Conservation (phyloP, 2,329 filamentous ascomycete species). For the Nectriaceae sp. region DNA sequence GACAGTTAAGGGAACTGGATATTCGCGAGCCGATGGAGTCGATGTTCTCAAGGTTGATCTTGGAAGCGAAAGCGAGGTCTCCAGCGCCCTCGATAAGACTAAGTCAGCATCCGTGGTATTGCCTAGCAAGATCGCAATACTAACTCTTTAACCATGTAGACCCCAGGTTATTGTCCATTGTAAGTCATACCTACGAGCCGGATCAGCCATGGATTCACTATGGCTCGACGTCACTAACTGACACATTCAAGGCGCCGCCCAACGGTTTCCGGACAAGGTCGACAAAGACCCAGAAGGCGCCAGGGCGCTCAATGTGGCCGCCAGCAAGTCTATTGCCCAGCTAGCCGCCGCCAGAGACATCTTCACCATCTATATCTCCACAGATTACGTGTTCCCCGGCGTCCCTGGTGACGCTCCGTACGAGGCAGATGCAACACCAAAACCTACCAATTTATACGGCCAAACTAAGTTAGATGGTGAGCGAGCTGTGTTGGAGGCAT, state of each 20-base stretch:
- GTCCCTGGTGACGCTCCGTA: slow-evolving; percentile 82
- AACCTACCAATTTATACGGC: slow-evolving; percentile 76
- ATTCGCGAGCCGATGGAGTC: slow-evolving; percentile 71
- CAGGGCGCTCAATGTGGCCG: slow-evolving; percentile 71
- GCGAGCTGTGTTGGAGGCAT: slow-evolving; percentile 66
- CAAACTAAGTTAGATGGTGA: slow-evolving; percentile 64
- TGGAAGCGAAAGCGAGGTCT: slow-evolving; percentile 47
- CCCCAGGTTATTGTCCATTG: slow-evolving; percentile 82
- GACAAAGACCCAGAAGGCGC: slow-evolving; percentile 77
- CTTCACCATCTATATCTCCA: slow-evolving; percentile 77
- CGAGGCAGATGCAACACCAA: slow-evolving; percentile 60
- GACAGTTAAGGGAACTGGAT: slow-evolving; percentile 71
- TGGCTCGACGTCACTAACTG: slow-evolving; percentile 8
- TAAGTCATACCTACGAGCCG: slow-evolving; percentile 40
- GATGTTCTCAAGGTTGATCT: slow-evolving; percentile 65
- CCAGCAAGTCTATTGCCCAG: slow-evolving; percentile 66
- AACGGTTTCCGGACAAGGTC: slow-evolving; percentile 85
- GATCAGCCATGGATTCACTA: too few relatives aligned
- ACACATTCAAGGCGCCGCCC: slow-evolving; percentile 68
- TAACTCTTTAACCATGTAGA: slow-evolving; percentile 41
- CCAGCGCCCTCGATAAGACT: slow-evolving; percentile 51
- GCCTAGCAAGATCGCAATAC: not conserved
- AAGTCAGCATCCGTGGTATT: too few relatives aligned
- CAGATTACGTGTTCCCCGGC: slow-evolving; percentile 79
- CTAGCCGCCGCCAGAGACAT: slow-evolving; percentile 63